Evolutionary conservation across 1,284 basidiomycete genomes (phyloP).

Genomic region (Tausonia pullulans): DNA sequence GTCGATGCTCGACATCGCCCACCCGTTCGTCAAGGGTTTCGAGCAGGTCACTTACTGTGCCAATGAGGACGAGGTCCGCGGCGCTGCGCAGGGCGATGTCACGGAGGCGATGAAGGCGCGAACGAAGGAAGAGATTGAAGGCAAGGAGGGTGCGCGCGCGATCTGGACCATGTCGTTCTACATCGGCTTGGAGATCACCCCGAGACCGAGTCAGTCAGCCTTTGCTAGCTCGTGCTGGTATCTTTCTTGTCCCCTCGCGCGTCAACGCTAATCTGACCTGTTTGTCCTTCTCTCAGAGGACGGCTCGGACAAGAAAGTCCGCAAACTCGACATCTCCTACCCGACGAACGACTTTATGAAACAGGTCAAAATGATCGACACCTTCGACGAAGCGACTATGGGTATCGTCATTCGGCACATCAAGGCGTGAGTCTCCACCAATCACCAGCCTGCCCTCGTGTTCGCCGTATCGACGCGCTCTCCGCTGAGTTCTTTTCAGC

Average conservation of each 20-base stretch:
- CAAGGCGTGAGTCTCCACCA: constrained; percentile 54
- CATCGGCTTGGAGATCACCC: constrained; percentile 86
- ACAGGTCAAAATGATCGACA: constrained; percentile 90
- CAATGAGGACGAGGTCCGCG: constrained; percentile 72
- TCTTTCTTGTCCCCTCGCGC: constrained; percentile 1
- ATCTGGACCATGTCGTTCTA: constrained; percentile 94
- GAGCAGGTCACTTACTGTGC: constrained; percentile 75
- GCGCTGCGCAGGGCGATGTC: constrained; percentile 81
- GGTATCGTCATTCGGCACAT: constrained; percentile 89
- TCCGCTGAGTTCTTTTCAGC: constrained; percentile 33
- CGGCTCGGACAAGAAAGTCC: constrained; percentile 28
- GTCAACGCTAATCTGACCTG: constrained; percentile 1
- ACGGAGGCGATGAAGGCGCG: constrained; percentile 58
- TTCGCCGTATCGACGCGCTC: too few species aligned
- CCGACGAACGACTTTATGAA: constrained; percentile 95
- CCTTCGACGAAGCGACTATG: constrained; percentile 86
- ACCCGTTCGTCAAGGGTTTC: constrained; percentile 92
- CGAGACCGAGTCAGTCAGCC: constrained; percentile 61
- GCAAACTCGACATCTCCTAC: constrained; percentile 90
- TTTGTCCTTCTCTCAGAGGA: constrained; percentile 23
- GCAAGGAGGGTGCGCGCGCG: constrained; percentile 49
- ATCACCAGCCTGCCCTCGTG: not conserved
- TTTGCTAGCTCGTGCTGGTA: not conserved
- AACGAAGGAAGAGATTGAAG: constrained; percentile 68
- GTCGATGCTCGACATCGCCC: constrained; percentile 79